Evolutionary conservation across 208 protist genomes (phyloP).

Genomic region (Crithidia thermophila): DNA sequence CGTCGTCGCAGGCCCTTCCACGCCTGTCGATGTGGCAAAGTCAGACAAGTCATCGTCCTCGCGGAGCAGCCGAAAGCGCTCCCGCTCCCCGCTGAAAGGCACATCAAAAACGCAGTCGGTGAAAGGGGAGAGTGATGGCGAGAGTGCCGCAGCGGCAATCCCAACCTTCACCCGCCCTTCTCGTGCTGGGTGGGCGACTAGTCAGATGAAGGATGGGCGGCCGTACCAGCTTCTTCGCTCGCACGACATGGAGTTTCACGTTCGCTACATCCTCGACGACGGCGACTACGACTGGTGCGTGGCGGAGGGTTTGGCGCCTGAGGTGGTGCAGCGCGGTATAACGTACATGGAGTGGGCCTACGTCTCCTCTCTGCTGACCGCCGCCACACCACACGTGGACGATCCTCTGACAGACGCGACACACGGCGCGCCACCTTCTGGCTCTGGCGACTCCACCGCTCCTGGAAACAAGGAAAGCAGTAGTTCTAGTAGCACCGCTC

Average conservation of each 20-base stretch:
- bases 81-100: conserved; percentile 7
- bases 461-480: no score
- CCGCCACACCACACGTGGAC: conserved; percentile 9
- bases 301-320: conserved; percentile 25
- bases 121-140: conserved; percentile 12
- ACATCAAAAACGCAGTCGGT: not conserved
- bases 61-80: conserved; percentile 7
- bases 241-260: conserved; percentile 45
- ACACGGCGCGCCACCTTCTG: conserved; percentile 4
- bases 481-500: no score
- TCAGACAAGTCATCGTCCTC: not conserved
- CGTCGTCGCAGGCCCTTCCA: not conserved
- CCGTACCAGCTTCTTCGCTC: conserved; percentile 59
- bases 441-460: not conserved
- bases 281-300: conserved; percentile 75
- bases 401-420: not conserved
- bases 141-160: not conserved
- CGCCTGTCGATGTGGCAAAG: not conserved
- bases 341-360: conserved; percentile 76
- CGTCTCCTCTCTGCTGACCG: conserved; percentile 41
- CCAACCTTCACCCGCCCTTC: conserved; percentile 13
- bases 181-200: conserved; percentile 38
- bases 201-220: conserved; percentile 22
- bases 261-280: conserved; percentile 67
- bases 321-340: conserved; percentile 49